Percentiles rank a stretch among this genome's conserved stretches.
These are phyloP conservation scores for Leersia perrieri DNA, from an alignment of 176 grass and related monocot species.

Conservation along the genomic window DNA sequence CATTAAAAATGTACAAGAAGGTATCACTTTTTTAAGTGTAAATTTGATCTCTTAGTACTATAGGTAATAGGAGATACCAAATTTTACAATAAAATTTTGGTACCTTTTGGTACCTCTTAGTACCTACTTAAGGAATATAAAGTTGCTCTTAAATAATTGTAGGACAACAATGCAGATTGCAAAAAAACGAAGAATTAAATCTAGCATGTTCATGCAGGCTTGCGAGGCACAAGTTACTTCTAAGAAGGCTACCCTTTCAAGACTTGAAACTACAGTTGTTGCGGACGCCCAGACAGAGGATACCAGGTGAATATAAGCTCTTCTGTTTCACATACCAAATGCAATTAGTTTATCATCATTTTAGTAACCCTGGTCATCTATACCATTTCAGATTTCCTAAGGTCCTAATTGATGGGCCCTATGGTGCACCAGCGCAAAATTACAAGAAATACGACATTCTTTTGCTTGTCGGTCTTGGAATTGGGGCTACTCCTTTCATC, in stretches of 20 bases:
- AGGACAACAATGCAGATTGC: neutral
- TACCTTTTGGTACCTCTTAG: no score
- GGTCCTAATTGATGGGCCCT: slow-evolving; percentile 85
- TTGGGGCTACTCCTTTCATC: slow-evolving; percentile 98
- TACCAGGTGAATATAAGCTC: slow-evolving; percentile 54
- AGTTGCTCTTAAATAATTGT: slow-evolving; percentile 18
- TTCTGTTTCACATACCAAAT: slow-evolving; percentile 4
- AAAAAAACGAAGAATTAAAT: slow-evolving; percentile 14
- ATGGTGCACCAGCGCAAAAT: slow-evolving; percentile 96
- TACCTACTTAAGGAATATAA: no score
- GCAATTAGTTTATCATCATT: slow-evolving; percentile 5
- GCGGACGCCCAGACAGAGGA: slow-evolving; percentile 70
- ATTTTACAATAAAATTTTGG: no score
- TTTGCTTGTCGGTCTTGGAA: slow-evolving; percentile 90
- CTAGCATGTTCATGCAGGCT: slow-evolving; percentile 43
- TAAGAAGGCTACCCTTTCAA: slow-evolving; percentile 88
- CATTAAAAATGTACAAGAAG: no score
- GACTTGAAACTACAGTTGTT: slow-evolving; percentile 94
- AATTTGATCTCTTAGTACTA: no score
- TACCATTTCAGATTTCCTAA: slow-evolving; percentile 65
- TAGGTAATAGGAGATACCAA: no score
- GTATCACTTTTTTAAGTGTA: no score
- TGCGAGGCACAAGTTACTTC: slow-evolving; percentile 80
- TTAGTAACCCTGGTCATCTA: neutral
- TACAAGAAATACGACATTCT: slow-evolving; percentile 99